Conservation (phyloP, 2,329 filamentous ascomycete species). For the Colletotrichum ledebouriae region DNA sequence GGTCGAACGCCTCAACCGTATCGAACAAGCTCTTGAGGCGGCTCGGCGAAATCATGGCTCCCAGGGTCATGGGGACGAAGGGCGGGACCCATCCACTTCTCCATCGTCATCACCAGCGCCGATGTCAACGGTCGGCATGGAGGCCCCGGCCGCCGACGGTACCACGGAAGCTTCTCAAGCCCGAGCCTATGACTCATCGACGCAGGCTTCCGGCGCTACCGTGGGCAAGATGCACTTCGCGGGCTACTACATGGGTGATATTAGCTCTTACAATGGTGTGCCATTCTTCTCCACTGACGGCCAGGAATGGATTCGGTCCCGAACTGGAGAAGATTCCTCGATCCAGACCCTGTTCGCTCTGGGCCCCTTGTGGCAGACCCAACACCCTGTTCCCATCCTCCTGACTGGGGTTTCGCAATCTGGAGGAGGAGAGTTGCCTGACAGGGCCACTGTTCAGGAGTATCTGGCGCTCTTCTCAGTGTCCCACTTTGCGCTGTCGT, state of each 20-base stretch:
- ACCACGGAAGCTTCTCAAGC: conserved; percentile 23
- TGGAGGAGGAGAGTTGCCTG: conserved; percentile 51
- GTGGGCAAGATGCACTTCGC: conserved; percentile 61
- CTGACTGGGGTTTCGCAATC: background rate
- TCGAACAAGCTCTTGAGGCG: conserved; percentile 54
- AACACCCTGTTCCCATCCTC: conserved; percentile 40
- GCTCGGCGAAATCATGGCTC: conserved; percentile 35
- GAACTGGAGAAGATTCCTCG: conserved; percentile 55
- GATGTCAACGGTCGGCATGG: conserved; percentile 16
- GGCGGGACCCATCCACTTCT: conserved; percentile 18
- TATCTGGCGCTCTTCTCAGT: conserved; percentile 45
- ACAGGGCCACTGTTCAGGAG: conserved; percentile 48
- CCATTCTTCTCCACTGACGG: conserved; percentile 63
- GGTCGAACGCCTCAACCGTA: conserved; percentile 55
- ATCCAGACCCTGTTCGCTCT: conserved; percentile 46
- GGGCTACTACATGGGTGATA: conserved; percentile 60
- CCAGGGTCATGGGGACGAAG: conserved; percentile 19
- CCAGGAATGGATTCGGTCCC: conserved; percentile 61
- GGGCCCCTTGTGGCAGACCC: conserved; percentile 44
- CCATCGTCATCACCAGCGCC: conserved; percentile 32
- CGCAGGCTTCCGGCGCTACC: conserved; percentile 30
- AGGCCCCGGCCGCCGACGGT: conserved; percentile 27
- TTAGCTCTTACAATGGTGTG: conserved; percentile 62
- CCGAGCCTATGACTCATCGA: conserved; percentile 32
- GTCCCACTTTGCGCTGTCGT: conserved; percentile 57